These are phyloP conservation scores for Naganishia liquefaciens DNA, from an alignment of 1,284 basidiomycete species.

Conservation along the genomic window DNA sequence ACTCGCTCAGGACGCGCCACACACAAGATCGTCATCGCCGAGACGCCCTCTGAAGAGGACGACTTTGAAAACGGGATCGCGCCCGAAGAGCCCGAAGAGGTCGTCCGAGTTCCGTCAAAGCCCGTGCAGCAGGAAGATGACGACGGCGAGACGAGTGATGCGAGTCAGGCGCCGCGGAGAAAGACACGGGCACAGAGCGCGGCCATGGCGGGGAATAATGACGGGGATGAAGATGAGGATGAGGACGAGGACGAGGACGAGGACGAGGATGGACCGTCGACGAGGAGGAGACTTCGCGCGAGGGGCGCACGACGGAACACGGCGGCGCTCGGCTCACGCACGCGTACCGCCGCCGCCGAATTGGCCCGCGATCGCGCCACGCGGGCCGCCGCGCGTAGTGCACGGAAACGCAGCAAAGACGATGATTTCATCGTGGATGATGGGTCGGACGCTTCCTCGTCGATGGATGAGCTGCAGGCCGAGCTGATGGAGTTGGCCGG, in stretches of 20 bases:
- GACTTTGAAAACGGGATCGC: constrained; percentile 42
- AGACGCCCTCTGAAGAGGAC: constrained; percentile 54
- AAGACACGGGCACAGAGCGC: constrained; percentile 2
- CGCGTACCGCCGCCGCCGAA: neutral
- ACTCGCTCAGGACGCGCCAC: constrained; percentile 23
- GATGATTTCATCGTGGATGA: constrained; percentile 35
- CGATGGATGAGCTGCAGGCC: constrained; percentile 34
- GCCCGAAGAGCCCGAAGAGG: constrained; percentile 33
- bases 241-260: constrained; percentile 41
- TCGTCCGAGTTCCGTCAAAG: neutral
- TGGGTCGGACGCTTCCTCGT: constrained; percentile 12
- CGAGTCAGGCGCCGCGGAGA: constrained; percentile 14
- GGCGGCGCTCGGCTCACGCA: constrained; percentile 30
- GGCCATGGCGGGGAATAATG: constrained; percentile 21
- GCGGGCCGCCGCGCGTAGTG: constrained; percentile 26
- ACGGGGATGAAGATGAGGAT: constrained; percentile 40
- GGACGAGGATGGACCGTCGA: constrained; percentile 30
- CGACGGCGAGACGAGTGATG: constrained; percentile 8
- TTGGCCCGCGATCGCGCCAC: constrained; percentile 23
- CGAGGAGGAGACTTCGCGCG: constrained; percentile 9
- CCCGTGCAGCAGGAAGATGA: neutral
- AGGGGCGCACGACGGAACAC: constrained; percentile 20
- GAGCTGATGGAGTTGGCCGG: constrained; percentile 56
- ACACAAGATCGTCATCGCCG: constrained; percentile 14
- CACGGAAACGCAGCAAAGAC: constrained; percentile 36